Base-by-base conservation (phyloP, 176 grass and related monocot genomes). In the Bromus sterilis region DNA sequence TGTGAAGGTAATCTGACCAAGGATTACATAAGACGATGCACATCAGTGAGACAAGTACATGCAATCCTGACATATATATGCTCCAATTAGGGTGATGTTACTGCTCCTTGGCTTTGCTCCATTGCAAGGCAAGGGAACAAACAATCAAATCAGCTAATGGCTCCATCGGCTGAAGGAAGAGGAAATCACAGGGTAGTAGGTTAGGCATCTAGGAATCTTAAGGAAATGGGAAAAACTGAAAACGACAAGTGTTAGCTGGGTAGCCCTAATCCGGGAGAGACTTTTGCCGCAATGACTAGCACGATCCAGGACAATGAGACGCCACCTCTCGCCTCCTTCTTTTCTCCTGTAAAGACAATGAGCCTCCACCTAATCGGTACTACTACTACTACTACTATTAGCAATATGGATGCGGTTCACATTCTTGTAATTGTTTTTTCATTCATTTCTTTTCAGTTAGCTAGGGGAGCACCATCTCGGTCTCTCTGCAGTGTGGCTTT, bases 201-300 rank as follows among this genome's bases (percentile, higher is more conserved):
- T 29, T 77, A 78, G 73, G 73, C 78, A 86, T 74, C 43, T 82
- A 40, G 83, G 59, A 89, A 78, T n/a, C 87, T 89, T 85, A 39
- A 61, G 78, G 56, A 78, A 37, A 8, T 28, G 73, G 44, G 39
- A 48, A 82, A 78, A 20, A 62, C 65, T 30, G 87, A 86, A 64
- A 89, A 81, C 62, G 87, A 89, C 58, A 64, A 60, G 64, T 24
- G 83, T 89, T 89, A 85, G 87, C 87, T 85, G 78, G 43, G 78
- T 86, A 81, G 87, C 83, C 46, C 72, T 85, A 89, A 82, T 82
- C 87, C 73, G 1, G 56, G 42, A 31, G 70, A 73, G 70, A 31
- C 72, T 85, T 83, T 82, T 72, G 42, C 34, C 62, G 56, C 33
- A 7, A 63, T 85, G 65, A 56, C 71, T 62, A 84, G 40, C 70